These are phyloP conservation scores for Citrus sp. DNA, from an alignment of 345 rosid genomes.

Conservation along the genomic window DNA sequence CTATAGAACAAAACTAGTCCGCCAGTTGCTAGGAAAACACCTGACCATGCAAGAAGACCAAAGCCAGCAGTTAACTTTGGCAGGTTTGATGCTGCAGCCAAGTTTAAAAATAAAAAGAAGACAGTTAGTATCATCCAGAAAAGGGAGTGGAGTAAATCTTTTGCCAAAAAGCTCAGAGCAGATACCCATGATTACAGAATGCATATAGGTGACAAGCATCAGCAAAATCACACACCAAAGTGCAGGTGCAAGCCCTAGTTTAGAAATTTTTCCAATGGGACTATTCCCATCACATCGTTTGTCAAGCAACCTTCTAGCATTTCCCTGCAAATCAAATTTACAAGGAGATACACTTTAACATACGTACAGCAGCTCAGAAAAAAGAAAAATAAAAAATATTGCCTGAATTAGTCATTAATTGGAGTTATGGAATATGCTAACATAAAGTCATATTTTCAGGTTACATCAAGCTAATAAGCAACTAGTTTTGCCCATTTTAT, in stretches of 20 bases:
- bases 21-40: slow-evolving; percentile 64
- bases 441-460: background rate
- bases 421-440: background rate
- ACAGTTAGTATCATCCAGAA: slow-evolving; percentile 6
- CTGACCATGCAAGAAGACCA: slow-evolving; percentile 86
- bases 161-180: slow-evolving; percentile 17
- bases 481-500: background rate
- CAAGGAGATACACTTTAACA: background rate
- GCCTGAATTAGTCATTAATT: background rate
- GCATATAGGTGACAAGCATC: slow-evolving; percentile 60
- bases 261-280: slow-evolving; percentile 69
- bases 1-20: slow-evolving; percentile 83
- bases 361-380: background rate
- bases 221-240: slow-evolving; percentile 68
- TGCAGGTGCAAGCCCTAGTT: slow-evolving; percentile 84
- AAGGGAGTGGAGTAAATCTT: slow-evolving; percentile 9
- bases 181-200: slow-evolving; percentile 76
- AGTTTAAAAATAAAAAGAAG: slow-evolving; percentile 5
- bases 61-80: slow-evolving; percentile 71
- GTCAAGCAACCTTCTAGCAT: slow-evolving; percentile 87
- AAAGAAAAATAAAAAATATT: background rate
- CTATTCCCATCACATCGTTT: slow-evolving; percentile 73
- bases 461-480: background rate
- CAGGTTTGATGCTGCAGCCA: slow-evolving; percentile 64
- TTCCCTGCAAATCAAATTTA: slow-evolving; percentile 57